Base-by-base conservation (phyloP, 2,329 filamentous ascomycete genomes). In the Cordyceps militaris region DNA sequence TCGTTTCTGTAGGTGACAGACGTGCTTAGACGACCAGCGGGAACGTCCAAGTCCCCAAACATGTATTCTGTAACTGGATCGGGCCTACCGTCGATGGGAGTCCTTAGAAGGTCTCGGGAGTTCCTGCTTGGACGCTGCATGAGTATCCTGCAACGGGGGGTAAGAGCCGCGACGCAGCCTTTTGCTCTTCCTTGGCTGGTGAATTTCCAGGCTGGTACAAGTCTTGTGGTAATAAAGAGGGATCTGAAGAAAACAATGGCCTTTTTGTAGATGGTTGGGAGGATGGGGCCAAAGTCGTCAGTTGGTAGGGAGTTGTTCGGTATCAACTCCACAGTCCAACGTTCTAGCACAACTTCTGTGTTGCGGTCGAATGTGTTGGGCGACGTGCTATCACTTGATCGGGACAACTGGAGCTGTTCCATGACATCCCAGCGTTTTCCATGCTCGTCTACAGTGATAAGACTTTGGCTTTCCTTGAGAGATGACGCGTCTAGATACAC, bases 211-310 rank as follows among this genome's bases (percentile, higher is more conserved):
- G 88, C 85, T 2, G 94, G 94, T 61, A 96, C 76, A 61, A 97
- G 82, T 65, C 89, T 87, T 42, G 90, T 84, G 56, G 89, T 88
- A 51, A 89, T 84, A 70, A 89, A 96, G 47, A 99, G 79, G 1
- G 91, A 91, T 60, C 94, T 84, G 73, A 97, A 97, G 65, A 97
- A 85, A 63, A 97, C 88, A 62, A 99, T 96, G 65, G 89, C 91
- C 74, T 96, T 94, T 75, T 99, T 99, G 79, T 99, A 99, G 59
- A 96, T 86, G 54, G 90, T 93, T 14, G 94, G 91, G 53, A 97
- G 76, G 32, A 76, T 78, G 11, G 77, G 76, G 8, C 81, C 82
- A 68, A 86, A 89, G 68, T 82, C 83, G 49, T 82, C 77, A 16
- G 63, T 79, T 69, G 69, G 77, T 69, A 58, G 78, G 83, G 82